These are phyloP conservation scores for Skeletonema costatum DNA, from an alignment of 108 stramenopile species.

Conservation along the genomic window DNA sequence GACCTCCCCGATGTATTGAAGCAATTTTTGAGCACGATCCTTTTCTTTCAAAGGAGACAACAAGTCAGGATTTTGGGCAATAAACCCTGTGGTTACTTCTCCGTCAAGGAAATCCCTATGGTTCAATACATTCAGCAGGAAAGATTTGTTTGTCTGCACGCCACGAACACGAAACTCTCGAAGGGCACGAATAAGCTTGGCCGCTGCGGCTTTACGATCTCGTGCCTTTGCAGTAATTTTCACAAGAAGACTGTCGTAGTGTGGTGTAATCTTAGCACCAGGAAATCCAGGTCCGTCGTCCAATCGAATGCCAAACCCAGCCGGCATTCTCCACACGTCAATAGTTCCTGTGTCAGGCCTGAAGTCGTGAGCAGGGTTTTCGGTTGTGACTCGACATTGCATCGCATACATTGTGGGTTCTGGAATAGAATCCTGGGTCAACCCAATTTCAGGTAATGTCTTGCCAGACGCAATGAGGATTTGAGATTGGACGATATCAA, in stretches of 20 bases:
- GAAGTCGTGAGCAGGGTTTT: constrained; percentile 91
- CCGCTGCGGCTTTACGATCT: constrained; percentile 79
- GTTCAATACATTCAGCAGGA: constrained; percentile 88
- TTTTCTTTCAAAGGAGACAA: constrained; percentile 81
- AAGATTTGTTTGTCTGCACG: constrained; percentile 78
- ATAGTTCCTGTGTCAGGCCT: constrained; percentile 92
- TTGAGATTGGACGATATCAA: constrained; percentile 94
- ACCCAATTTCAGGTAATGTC: constrained; percentile 71
- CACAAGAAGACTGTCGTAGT: constrained; percentile 72
- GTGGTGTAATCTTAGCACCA: constrained; percentile 41
- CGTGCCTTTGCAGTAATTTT: constrained; percentile 90
- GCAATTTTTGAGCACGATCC: constrained; percentile 83
- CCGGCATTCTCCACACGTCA: constrained; percentile 89
- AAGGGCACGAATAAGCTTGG: constrained; percentile 69
- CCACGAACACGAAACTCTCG: constrained; percentile 94
- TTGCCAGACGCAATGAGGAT: constrained; percentile 93
- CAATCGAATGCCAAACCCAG: constrained; percentile 94
- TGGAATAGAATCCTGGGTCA: constrained; percentile 66
- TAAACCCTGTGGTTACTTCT: constrained; percentile 91
- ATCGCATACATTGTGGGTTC: constrained; percentile 77
- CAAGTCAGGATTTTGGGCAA: constrained; percentile 80
- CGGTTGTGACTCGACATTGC: constrained; percentile 97
- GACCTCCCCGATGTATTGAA: constrained; percentile 83
- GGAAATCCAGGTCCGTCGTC: constrained; percentile 83
- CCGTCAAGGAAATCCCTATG: constrained; percentile 90